These are phyloP conservation scores for Phlyctochytrium arcticum DNA, from an alignment of 192 early-diverging fungal species.

Conservation along the genomic window DNA sequence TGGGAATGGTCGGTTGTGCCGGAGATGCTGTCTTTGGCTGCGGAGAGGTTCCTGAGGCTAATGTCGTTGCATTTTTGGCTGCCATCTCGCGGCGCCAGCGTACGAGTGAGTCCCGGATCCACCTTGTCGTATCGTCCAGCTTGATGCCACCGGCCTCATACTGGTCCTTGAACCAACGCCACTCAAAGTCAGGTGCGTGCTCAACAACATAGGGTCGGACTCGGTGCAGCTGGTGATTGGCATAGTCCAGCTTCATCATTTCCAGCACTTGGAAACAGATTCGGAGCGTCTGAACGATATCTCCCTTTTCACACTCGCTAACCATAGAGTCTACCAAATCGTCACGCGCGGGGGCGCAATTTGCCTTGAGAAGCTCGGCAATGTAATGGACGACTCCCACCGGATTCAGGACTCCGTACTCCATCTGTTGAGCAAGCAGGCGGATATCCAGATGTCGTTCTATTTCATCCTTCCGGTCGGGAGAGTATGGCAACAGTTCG, in stretches of 20 bases:
- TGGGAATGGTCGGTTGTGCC: background rate
- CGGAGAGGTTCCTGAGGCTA: background rate
- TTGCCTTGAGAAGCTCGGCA: conserved; percentile 53
- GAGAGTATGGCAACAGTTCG: conserved; percentile 49
- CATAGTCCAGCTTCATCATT: conserved; percentile 60
- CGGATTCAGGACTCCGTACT: conserved; percentile 63
- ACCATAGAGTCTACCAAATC: conserved; percentile 60
- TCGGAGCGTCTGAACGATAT: conserved; percentile 60
- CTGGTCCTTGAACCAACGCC: conserved; percentile 59
- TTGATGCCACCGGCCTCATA: conserved; percentile 16
- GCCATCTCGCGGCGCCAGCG: too few relatives aligned
- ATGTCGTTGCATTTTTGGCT: background rate
- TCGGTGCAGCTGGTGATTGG: conserved; percentile 62
- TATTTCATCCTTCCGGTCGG: conserved; percentile 40
- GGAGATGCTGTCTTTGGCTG: background rate
- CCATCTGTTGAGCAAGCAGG: conserved; percentile 55
- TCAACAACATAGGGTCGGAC: conserved; percentile 66
- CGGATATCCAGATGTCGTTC: conserved; percentile 45
- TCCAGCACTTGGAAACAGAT: conserved; percentile 76
- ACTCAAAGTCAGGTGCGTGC: conserved; percentile 64
- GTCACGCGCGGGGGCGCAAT: conserved; percentile 67
- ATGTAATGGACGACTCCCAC: conserved; percentile 56
- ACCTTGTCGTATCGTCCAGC: conserved; percentile 21
- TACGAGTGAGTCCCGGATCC: conserved; percentile 15
- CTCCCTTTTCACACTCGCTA: conserved; percentile 50